Evolutionary conservation across 176 grass and related monocot genomes (phyloP), one percentile per base, ranked within the genome.

Genomic region (Rhynchospora breviuscula): DNA sequence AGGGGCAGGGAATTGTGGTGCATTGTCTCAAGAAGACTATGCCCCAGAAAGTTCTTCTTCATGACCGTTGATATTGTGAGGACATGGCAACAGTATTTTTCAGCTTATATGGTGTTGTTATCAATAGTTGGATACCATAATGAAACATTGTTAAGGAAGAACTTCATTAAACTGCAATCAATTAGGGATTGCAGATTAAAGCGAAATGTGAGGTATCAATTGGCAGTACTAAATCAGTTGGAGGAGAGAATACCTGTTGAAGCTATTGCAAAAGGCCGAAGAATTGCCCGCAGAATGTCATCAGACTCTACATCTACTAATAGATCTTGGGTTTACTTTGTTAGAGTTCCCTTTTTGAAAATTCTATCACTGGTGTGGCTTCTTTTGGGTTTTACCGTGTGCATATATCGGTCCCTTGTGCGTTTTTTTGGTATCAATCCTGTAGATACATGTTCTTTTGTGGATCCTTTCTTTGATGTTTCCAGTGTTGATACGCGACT

Each of bases 191-290:
- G 61, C 59, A 53, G 79, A 87, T 25, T 87, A 60, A 84, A 81
- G 82, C 72, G 29, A 87, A 52, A 72, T 79, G 77, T 92, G 52
- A 89, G 61, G 73, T 62, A 80, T 83, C 88, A 90, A 11, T 90
- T 85, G 93, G 67, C 82, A 81, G 82, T 64, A 82, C 82, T 93
- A 79, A 82, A n/a, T 67, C 68, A 85, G 63, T 71, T 96, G 75
- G 93, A 96, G 77, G 89, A 91, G 74, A 93, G 88, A 86, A 85
- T 96, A 79, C 89, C 93, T 49, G 63, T 71, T 57, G 90, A 96
- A 84, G 83, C 87, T 84, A 87, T 96, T 79, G 93, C 90, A 60
- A 90, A 88, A 84, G 90, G 88, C 63, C 87, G 93, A 1, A 25
- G 85, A 64, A 88, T 85, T 72, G 93, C 90, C 73, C 93, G 90